Base-by-base conservation (phyloP, 768 basidiomycete genomes). In the Glaciozyma antarctica region DNA sequence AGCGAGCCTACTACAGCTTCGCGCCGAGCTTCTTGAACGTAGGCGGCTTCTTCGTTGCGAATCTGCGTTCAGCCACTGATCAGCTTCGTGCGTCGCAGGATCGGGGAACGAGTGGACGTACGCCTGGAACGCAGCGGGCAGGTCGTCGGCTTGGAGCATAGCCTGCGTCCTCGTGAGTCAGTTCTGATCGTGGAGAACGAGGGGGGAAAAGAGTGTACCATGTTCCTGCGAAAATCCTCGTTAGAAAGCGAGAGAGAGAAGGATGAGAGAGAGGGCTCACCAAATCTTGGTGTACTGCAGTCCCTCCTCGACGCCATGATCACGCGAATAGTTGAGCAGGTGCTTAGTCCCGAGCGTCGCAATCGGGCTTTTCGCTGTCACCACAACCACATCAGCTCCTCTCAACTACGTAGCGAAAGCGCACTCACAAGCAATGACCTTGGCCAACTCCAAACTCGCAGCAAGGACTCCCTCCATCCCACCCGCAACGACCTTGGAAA, bases 261-360 rank as follows among this genome's bases (percentile, higher is more conserved):
- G 17, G 4, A 38, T n/a, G n/a, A n/a, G n/a, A n/a, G n/a, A n/a
- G n/a, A n/a, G n/a, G n/a, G n/a, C 63, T 22, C 34, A 67, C 69
- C 70, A 71, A 0, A 65, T 56, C 21, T 54, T 60, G 4, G 66
- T 66, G 52, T 67, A 68, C 24, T 65, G 53, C 3, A 71, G 41
- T 12, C 70, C 70, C 26, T 71, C 70, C 30, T 63, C 58, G 0
- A 81, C 76, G 3, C 81, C 81, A 72, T 93, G 86, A 75, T 94
- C 90, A 63, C 87, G 76, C 8, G 88, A 80, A 77, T 94, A 88
- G 19, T 82, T 79, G 57, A 94, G 78, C 0, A 93, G 76, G 63
- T 83, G 84, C 78, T 94, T 95, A 9, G 88, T 85, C 1, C 86
- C 84, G 0, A 81, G 69, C 0, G 88, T 84, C 0, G 90, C 91